phyloP scores from a whole-genome alignment of 345 rosid species.

The Zanthoxylum bungeanum region DNA sequence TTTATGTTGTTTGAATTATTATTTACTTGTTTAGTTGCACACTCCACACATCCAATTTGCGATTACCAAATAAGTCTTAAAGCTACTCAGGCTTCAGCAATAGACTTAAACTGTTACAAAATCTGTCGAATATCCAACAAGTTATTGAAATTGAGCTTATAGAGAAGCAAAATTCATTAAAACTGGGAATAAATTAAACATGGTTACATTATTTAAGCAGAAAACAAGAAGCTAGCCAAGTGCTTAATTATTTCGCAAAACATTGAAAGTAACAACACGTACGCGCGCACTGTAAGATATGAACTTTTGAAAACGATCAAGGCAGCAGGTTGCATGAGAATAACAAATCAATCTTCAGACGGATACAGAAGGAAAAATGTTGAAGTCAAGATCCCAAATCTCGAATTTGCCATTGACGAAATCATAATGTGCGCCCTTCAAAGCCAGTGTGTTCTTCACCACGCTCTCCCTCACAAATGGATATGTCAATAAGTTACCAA shows the following conservation, averaged over 20 bases:
- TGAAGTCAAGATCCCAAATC: slow-evolving; percentile 74
- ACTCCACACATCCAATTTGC: not conserved
- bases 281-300: not conserved
- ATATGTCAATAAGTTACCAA: slow-evolving; percentile 69
- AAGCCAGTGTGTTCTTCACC: slow-evolving; percentile 39
- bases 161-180: not conserved
- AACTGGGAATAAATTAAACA: not conserved
- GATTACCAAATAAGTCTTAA: too few species aligned
- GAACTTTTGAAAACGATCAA: too few species aligned
- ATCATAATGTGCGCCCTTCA: slow-evolving; percentile 79
- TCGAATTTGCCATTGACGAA: slow-evolving; percentile 65
- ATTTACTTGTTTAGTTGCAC: not conserved
- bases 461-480: slow-evolving; percentile 73
- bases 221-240: not conserved
- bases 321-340: not conserved
- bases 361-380: slow-evolving; percentile 34
- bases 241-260: not conserved
- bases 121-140: not conserved
- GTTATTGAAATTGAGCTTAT: not conserved
- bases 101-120: not conserved
- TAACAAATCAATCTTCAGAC: slow-evolving; percentile 18
- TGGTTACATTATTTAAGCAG: not conserved
- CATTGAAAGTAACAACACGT: not conserved
- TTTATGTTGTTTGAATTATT: not conserved
- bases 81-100: not conserved